Evolutionary conservation across 441 rosid species (phyloP), one percentile per base, ranked within the genome.

Genomic region (Brassica balearica): DNA sequence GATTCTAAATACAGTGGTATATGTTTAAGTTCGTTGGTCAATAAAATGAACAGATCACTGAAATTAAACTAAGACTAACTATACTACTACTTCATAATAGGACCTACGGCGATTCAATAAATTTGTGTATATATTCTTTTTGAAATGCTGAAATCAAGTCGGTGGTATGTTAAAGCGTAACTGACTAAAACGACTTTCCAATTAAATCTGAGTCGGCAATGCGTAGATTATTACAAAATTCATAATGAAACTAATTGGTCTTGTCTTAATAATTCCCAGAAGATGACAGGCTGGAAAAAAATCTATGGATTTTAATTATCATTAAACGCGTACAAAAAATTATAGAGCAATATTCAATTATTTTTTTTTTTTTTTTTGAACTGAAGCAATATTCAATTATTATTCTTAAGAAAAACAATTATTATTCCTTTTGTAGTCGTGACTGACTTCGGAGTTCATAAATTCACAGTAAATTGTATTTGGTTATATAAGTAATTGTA

Each of bases 81-180:
- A 61, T 15, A 17, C 1, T 38, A 55, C 12, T 77, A 56, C 11
- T 69, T 48, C 14, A 17, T 71, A 64, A 77, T 65, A 34, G 8
- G 59, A 79, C 11, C 5, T 71, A 11, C 59, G 60, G 34, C 25
- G 61, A 8, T 56, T 12, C 8, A 56, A 22, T 3, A 12, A 36
- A 10, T 69, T 8, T 43, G 53, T 22, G 56, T 70, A 32, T 15
- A 32, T 67, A 6, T 20, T 32, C 7, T 60, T 22, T 48, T 36
- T 56, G n/a, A 73, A 74, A 55, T 64, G 79, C 15, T 73, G 48
- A 66, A 73, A 62, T 48, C 60, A 77, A 75, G 79, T 75, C 79
- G 79, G 73, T 75, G 79, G 34, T 75, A 55, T 68, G 73, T 59
- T 59, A 58, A 59, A 53, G 27, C 19, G 53, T 36, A 43, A 41